These are phyloP conservation scores for Syncephalastrum sp. DNA, from an alignment of 371 early-diverging fungal species.

Conservation along the genomic window DNA sequence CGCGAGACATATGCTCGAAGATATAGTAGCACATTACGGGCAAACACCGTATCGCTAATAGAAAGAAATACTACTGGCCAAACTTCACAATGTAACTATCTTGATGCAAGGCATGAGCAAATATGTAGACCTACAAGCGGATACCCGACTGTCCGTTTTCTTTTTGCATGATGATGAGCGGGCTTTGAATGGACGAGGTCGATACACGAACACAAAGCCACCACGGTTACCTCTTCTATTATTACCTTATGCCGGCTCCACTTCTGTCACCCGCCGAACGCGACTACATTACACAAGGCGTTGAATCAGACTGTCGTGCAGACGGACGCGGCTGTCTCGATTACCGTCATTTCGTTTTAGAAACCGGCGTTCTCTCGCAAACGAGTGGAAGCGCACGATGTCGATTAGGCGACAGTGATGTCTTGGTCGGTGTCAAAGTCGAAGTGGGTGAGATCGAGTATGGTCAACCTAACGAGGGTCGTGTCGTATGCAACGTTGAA, in stretches of 20 bases:
- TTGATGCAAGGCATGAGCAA: no score
- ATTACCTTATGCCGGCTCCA: slow-evolving; percentile 35
- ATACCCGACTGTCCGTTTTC: no score
- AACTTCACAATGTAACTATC: no score
- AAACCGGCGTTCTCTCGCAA: slow-evolving; percentile 84
- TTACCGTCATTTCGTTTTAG: slow-evolving; percentile 74
- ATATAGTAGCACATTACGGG: no score
- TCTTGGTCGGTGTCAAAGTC: slow-evolving; percentile 92
- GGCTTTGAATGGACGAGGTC: no score
- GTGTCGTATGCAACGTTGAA: slow-evolving; percentile 83
- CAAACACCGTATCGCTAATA: no score
- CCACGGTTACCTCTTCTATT: no score
- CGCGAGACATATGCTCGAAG: no score
- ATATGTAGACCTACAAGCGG: no score
- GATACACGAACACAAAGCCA: no score
- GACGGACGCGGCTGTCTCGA: slow-evolving; percentile 86
- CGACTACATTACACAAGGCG: slow-evolving; percentile 81
- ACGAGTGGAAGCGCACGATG: slow-evolving; percentile 84
- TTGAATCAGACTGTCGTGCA: slow-evolving; percentile 77
- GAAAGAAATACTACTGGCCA: no score
- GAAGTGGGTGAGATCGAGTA: slow-evolving; percentile 77
- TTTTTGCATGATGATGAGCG: no score
- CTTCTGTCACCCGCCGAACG: slow-evolving; percentile 77
- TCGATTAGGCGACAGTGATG: slow-evolving; percentile 81
- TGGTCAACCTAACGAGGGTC: slow-evolving; percentile 57